A percentile compares a stretch with the other conserved stretches of the same genome.
These are phyloP conservation scores for Emergomyces africanus DNA, from an alignment of 2,329 filamentous ascomycete genomes.

Conservation along the genomic window DNA sequence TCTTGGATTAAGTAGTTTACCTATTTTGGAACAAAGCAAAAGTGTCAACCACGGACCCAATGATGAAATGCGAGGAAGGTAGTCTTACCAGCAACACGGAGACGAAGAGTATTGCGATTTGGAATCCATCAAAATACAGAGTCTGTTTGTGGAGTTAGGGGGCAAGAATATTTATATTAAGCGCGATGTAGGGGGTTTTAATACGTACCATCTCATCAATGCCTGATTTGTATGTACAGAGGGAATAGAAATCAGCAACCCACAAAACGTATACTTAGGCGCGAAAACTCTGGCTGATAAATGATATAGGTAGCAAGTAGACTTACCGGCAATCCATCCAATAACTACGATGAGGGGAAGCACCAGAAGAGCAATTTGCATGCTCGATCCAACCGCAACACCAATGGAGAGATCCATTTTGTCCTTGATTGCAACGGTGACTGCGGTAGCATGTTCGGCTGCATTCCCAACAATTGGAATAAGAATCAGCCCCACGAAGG, in stretches of 20 bases:
- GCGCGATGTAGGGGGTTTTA: not conserved
- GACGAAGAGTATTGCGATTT: constrained; percentile 56
- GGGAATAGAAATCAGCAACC: not conserved
- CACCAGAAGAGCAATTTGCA: constrained; percentile 53
- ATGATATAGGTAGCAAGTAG: not conserved
- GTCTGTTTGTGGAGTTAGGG: constrained; percentile 31
- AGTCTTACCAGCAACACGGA: constrained; percentile 31
- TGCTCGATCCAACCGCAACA: constrained; percentile 51
- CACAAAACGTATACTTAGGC: not conserved
- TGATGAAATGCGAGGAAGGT: not conserved
- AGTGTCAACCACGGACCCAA: not conserved
- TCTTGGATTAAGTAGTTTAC: constrained; percentile 53
- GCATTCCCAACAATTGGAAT: constrained; percentile 55
- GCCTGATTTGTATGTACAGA: constrained; percentile 14
- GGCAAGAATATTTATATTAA: constrained; percentile 9
- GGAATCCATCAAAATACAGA: constrained; percentile 76
- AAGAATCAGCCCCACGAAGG: constrained; percentile 51
- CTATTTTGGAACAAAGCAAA: constrained; percentile 27
- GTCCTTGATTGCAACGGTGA: constrained; percentile 50
- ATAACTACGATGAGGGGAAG: constrained; percentile 48
- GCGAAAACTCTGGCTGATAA: no score
- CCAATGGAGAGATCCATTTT: constrained; percentile 58
- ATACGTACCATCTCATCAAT: constrained; percentile 42
- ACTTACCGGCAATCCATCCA: constrained; percentile 43
- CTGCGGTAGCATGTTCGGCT: constrained; percentile 52